phyloP scores from a whole-genome alignment of 129 eudicot genomes.

The Gnaphalium uliginosum region DNA sequence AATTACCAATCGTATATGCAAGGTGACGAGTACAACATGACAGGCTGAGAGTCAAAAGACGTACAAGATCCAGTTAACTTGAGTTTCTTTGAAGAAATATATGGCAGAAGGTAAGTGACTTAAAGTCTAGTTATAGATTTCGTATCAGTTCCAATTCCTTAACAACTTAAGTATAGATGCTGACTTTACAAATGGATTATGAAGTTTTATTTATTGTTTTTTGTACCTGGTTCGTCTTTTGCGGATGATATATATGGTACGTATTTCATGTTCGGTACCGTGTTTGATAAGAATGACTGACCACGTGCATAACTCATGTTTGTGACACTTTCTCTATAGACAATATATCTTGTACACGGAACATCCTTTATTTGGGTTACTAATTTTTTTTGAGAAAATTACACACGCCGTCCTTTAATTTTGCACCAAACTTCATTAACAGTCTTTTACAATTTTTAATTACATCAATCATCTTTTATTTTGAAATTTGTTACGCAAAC shows the following conservation, averaged over 20 bases:
- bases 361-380: too few species aligned
- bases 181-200: constrained; percentile 24
- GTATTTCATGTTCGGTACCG: constrained; percentile 9
- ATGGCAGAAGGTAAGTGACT: neutral
- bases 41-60: constrained; percentile 36
- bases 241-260: constrained; percentile 27
- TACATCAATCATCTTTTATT: too few species aligned
- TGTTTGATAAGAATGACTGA: constrained; percentile 2
- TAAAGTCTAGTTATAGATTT: neutral
- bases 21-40: constrained; percentile 76
- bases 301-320: neutral
- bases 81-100: neutral
- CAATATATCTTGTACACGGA: too few species aligned
- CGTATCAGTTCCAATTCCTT: constrained; percentile 25
- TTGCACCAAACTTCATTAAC: too few species aligned
- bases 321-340: neutral
- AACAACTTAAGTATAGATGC: constrained; percentile 26
- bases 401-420: too few species aligned
- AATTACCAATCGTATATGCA: constrained; percentile 65
- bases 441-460: too few species aligned
- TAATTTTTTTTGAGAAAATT: too few species aligned
- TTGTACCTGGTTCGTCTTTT: constrained; percentile 23
- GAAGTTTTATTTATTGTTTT: constrained; percentile 22
- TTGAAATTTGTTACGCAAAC: too few species aligned
- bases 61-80: neutral